Percentiles rank a stretch among this genome's conserved stretches.
Conservation (phyloP, 139 green algal species). For the Pseudopediastrum boryanum region DNA sequence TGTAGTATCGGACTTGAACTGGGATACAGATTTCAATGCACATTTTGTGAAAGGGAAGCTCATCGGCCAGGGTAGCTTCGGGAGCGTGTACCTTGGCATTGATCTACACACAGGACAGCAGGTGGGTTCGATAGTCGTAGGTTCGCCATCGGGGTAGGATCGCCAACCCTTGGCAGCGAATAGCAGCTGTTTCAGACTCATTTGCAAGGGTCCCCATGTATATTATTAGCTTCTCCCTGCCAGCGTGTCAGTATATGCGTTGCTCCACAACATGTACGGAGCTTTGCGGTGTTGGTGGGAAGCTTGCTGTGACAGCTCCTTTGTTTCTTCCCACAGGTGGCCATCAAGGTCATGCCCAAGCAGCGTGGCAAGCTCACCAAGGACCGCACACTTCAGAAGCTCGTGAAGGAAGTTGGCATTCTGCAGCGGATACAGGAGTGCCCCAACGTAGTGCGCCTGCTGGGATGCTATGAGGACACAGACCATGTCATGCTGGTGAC, state of each 20-base stretch:
- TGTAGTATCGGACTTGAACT: slow-evolving; percentile 23
- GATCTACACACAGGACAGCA: slow-evolving; percentile 40
- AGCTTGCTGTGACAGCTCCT: too few relatives aligned
- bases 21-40: slow-evolving; percentile 28
- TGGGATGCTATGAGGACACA: slow-evolving; percentile 56
- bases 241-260: too few relatives aligned
- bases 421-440: slow-evolving; percentile 36
- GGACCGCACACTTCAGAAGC: slow-evolving; percentile 55
- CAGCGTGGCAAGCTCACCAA: slow-evolving; percentile 50
- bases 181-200: too few relatives aligned
- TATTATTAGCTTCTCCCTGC: too few relatives aligned
- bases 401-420: slow-evolving; percentile 48
- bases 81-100: slow-evolving; percentile 44
- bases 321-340: slow-evolving; percentile 32
- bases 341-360: slow-evolving; percentile 59
- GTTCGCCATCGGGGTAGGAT: too few relatives aligned
- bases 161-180: too few relatives aligned
- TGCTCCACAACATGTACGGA: too few relatives aligned
- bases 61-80: slow-evolving; percentile 56
- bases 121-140: too few relatives aligned
- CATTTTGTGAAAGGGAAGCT: slow-evolving; percentile 48
- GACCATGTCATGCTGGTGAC: slow-evolving; percentile 54
- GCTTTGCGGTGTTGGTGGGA: too few relatives aligned
- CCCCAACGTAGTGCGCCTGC: slow-evolving; percentile 44
- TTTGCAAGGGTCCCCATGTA: too few relatives aligned